Base-by-base conservation (phyloP, 148 eudicot species). In the Rhododendron simsii region DNA sequence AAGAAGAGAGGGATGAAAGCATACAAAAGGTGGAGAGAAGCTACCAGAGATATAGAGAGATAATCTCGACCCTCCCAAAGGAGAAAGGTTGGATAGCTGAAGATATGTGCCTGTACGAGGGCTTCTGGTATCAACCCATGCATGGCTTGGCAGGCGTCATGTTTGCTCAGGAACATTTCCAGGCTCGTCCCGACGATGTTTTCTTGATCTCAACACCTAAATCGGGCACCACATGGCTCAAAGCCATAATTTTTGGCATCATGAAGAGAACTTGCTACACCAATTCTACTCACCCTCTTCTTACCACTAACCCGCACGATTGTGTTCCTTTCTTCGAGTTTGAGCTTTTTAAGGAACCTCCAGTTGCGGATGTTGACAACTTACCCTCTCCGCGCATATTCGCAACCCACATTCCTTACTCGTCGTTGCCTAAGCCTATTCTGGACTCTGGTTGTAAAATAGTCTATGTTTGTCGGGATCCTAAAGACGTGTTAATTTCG, bases 161-260 rank as follows among this genome's bases (percentile, higher is more conserved):
- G 30, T 59, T 20, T 76, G 44, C 63, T 4, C 81, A 86, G 20
- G 23, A 73, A 33, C 69, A 86, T 39, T 86, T 86, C 78, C 65
- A 59, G 9, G 65, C 35, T 26, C 73, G 73, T 67, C 73, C 73
- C 4, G 73, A 67, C 28, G 73, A 74, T 75, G n/a, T 41, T 44
- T 55, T 57, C 51, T 80, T 47, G 81, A 65, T 71, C 18, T 78
- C 82, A 12, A 23, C 12, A 9, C 35, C 81, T 0, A 87, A 87
- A 76, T 83, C 71, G 1, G 83, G 88, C 15, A 78, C 88, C 1
- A 87, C 88, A 47, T 83, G 88, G 88, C 53, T 87, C n/a, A 84
- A 84, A 61, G 86, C 84, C 15, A 21, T 87, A 18, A 10, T 87
- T 12, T 83, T 83, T 61, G 55, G 86, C 20, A 45, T 47, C n/a